phyloP scores from a whole-genome alignment of 768 basidiomycete genomes.

The Crucibulum laeve region DNA sequence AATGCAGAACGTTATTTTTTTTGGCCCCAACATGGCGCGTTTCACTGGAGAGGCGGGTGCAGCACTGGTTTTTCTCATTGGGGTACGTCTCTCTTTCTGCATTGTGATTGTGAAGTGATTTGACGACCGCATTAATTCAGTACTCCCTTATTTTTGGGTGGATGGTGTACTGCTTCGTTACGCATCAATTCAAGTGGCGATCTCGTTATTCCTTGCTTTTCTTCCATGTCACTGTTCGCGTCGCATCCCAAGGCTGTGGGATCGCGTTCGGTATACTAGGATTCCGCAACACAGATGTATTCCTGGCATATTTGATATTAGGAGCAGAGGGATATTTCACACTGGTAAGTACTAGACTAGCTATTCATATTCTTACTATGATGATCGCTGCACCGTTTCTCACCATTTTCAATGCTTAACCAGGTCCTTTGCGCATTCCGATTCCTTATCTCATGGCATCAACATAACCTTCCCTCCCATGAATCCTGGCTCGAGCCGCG shows the following conservation, averaged over 20 bases:
- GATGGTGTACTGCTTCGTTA: conserved; percentile 22
- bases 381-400: not conserved
- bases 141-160: conserved; percentile 24
- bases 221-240: conserved; percentile 26
- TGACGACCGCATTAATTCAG: conserved; percentile 6
- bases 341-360: not conserved
- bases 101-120: not conserved
- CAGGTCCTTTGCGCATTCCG: conserved; percentile 26
- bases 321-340: conserved; percentile 7
- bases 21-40: conserved; percentile 9
- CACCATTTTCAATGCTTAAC: too few species aligned
- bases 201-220: conserved; percentile 27
- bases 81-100: not conserved
- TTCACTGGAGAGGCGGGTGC: conserved; percentile 21
- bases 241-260: conserved; percentile 30
- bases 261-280: conserved; percentile 28
- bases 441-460: conserved; percentile 31
- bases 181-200: conserved; percentile 19
- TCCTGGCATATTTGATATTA: conserved; percentile 26
- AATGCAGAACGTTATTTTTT: too few species aligned
- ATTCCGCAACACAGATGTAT: conserved; percentile 17
- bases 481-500: conserved; percentile 31
- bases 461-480: conserved; percentile 22
- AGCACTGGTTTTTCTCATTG: conserved; percentile 27
- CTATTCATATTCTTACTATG: not conserved